Evolutionary conservation across 345 rosid species (phyloP).

Genomic region (Jatropha curcas): DNA sequence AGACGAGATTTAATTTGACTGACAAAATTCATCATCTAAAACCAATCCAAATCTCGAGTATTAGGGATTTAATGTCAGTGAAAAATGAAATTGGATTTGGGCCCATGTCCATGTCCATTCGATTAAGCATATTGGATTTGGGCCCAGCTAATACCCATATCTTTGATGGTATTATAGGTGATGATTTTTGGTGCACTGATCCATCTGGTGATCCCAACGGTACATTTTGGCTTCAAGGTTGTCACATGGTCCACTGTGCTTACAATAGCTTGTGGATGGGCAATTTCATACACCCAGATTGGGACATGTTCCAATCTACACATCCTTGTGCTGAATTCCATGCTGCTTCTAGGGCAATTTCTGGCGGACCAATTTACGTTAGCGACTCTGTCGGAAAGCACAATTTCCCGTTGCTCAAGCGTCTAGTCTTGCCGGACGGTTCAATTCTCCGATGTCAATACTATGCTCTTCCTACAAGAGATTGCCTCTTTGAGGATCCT

Average conservation of each 20-base stretch:
- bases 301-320: constrained; percentile 99
- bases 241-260: constrained; percentile 99
- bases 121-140: neutral
- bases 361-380: constrained; percentile 87
- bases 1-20: no score
- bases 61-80: no score
- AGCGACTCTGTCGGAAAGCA: constrained; percentile 87
- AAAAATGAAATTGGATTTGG: constrained; percentile 6
- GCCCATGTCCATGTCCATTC: no score
- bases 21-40: no score
- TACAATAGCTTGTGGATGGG: constrained; percentile 99
- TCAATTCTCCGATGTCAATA: constrained; percentile 78
- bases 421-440: constrained; percentile 73
- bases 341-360: constrained; percentile 94
- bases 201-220: constrained; percentile 97
- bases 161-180: constrained; percentile 45
- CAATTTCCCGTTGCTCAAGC: constrained; percentile 65
- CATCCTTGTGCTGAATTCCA: constrained; percentile 96
- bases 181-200: constrained; percentile 98
- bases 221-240: constrained; percentile 96
- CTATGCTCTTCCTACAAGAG: constrained; percentile 90
- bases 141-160: constrained; percentile 2
- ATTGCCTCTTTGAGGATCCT: constrained; percentile 85
- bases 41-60: no score
- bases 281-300: constrained; percentile 95